Evolutionary conservation across 2,329 filamentous ascomycete genomes (phyloP), one percentile per base, ranked within the genome.

Genomic region (Massarina eburnea): DNA sequence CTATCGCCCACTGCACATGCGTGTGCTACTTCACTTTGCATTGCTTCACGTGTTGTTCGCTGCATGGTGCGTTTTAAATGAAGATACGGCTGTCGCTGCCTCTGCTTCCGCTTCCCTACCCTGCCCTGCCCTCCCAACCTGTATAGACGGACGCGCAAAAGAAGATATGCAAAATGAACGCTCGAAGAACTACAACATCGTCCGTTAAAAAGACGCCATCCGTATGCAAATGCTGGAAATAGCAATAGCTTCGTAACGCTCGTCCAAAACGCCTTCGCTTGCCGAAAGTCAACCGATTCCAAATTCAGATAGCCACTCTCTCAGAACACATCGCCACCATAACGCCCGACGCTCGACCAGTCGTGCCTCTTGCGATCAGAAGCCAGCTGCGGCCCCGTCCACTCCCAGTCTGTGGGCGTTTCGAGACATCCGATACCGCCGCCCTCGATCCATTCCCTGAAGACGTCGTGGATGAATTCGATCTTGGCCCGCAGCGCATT

Each of bases 401-500:
- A 78, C 14, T 61, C 63, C 41, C 76, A 62, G 21, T 60, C 48
- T 44, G 62, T 61, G n/a, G 61, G 62, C 8, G 69, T 62, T 8
- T 62, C 58, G 14, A 73, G 52, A 46, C 71, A 66, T 2, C 88
- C 88, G 24, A 91, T 70, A 2, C 88, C 88, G 3, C 82, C 84
- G 57, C 86, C 85, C 44, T 66, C 60, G 10, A 83, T 80, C 88
- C 88, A 92, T 65, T 89, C 85, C 52, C 79, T 79, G 9, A 90
- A 78, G 14, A 89, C 79, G 41, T 78, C 72, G 54, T 80, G 78
- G 58, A 91, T 82, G 63, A 91, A 91, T 48, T 83, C 79, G 46
- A 92, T 79, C 74, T 92, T 92, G 57, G 77, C 78, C 26, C 84
- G 81, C 63, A 92, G 82, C 54, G 85, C 81, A 65, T 92, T 92